Base-by-base conservation (phyloP, 2,329 filamentous ascomycete genomes). In the Aureobasidium zeae region DNA sequence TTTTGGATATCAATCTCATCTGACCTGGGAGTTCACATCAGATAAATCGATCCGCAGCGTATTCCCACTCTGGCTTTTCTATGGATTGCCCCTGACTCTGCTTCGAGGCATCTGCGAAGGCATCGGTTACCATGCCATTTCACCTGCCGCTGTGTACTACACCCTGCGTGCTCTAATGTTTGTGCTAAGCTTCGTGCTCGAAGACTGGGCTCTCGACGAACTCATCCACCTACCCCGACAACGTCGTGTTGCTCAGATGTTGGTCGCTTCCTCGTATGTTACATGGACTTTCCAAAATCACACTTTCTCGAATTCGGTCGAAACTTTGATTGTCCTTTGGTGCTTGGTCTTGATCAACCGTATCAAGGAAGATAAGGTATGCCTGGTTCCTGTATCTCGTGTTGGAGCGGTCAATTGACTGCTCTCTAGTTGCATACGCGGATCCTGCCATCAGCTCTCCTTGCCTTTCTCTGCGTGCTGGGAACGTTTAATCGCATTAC, bases 211-310 rank as follows among this genome's bases (percentile, higher is more conserved):
- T 9, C 76, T 98, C 47, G 80, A 94, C 68, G 91, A 98, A 63
- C 72, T 96, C 51, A 80, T 95, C 44, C 78, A 80, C 49, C 83
- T 82, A 28, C 79, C 79, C 50, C 79, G 80, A 48, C 68, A 76
- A 56, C 80, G 86, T 50, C 77, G 77, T 53, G 70, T 82, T 44
- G 86, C 87, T 8, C 76, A 93, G 32, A 71, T 93, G 33, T 73
- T 98, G 46, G 83, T 95, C 48, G 87, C 89, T 33, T 96, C 89
- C 20, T 95, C 87, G 19, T 98, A 96, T 65, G 89, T 95, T 54
- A 98, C 91, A 35, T 98, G 91, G 89, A 95, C 89, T 32, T 94
- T 89, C 66, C 91, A 98, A 66, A 91, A 86, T 13, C 91, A 98
- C 65, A 96, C 91, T 10, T 96, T 98, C 63, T 96, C 89, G 50